These are phyloP conservation scores for Nicotiana knightiana DNA, from an alignment of 257 asterid species.

Conservation along the genomic window DNA sequence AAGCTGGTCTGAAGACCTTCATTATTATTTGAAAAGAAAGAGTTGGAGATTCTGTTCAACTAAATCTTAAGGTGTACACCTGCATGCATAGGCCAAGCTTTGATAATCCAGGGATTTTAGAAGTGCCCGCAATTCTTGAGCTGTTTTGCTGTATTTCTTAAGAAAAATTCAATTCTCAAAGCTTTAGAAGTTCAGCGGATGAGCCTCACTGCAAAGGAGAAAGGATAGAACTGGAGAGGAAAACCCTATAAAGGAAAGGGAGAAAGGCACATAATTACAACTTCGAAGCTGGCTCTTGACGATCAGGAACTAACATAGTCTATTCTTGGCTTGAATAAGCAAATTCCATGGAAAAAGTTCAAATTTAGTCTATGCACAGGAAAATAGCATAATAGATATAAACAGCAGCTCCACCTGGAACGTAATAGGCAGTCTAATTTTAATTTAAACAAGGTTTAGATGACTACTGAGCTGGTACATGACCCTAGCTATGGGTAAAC, in stretches of 20 bases:
- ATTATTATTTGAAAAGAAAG: not conserved
- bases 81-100: not conserved
- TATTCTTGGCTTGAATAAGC: not conserved
- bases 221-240: not conserved
- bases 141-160: not conserved
- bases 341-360: not conserved
- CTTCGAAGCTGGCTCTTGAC: not conserved
- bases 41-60: not conserved
- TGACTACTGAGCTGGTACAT: not conserved
- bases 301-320: not conserved
- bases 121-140: not conserved
- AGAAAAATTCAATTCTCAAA: not conserved
- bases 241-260: not conserved
- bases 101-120: not conserved
- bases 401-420: not conserved
- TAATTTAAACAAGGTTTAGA: not conserved
- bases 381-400: too few species aligned
- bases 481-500: not conserved
- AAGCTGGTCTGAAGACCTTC: not conserved
- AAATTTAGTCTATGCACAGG: not conserved
- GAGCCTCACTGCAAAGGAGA: not conserved
- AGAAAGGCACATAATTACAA: not conserved
- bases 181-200: not conserved
- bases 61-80: not conserved
- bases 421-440: not conserved